Base-by-base conservation (phyloP, 2,329 filamentous ascomycete genomes). In the Endothia cerciana region DNA sequence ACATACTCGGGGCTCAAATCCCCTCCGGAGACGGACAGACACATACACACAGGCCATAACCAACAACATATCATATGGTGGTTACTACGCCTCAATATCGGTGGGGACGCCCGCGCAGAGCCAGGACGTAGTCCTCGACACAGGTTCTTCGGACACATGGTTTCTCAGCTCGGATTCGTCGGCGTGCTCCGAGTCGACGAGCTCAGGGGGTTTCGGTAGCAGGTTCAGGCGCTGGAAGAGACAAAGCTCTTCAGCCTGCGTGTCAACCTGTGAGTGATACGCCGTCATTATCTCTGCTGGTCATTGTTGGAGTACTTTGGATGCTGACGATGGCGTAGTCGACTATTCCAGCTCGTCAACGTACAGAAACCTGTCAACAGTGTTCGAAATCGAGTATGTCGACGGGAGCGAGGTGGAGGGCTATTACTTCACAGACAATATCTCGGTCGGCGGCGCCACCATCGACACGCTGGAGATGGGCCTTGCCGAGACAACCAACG, bases 101-200 rank as follows among this genome's bases (percentile, higher is more conserved):
- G 75, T 89, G 53, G 87, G 87, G 58, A 87, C 86, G 0, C 87
- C 87, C 0, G 77, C 79, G 0, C 87, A 89, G 74, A 74, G 75
- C 2, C 75, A 88, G 59, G 79, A 76, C 63, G 79, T 89, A 70
- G 79, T 85, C 62, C 80, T 89, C 68, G 87, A 89, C 74, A 89
- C 87, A 1, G 87, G 87, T 33, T 87, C 85, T 73, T 87, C 84
- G 69, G 87, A 89, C 72, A 82, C 87, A 4, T 89, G 87, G 87
- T 77, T 89, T 51, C 77, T 85, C 68, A 70, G 74, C 65, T 64
- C 71, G 68, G 59, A 72, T 36, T 76, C 78, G 15, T 73, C 77
- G 69, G 76, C 82, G 22, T 84, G 81, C 72, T 73, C 70, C 17
- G 79, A 77, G 51, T 63, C 60, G 28, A 36, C 36, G 10, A 25